Conservation (phyloP, 768 basidiomycete species). For the Mycena pura region DNA sequence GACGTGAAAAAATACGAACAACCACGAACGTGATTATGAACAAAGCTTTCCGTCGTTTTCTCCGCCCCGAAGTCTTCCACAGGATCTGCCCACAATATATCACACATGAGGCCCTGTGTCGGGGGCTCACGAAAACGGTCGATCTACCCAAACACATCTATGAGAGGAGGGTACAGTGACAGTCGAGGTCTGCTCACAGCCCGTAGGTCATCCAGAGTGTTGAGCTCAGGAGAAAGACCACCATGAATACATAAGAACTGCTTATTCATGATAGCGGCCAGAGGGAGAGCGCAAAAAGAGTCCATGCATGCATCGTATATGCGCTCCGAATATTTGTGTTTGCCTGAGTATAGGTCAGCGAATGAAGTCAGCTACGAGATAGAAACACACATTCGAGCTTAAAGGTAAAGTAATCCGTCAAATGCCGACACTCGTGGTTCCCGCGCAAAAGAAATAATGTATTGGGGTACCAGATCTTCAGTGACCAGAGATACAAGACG, state of each 20-base stretch:
- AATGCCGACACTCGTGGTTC: conserved; percentile 98
- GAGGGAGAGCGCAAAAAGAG: conserved; percentile 92
- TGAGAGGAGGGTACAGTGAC: neutral
- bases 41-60: conserved; percentile 87
- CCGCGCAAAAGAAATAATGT: conserved; percentile 96
- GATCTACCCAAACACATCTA: conserved; percentile 57
- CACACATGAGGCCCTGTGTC: conserved; percentile 97
- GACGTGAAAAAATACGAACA: conserved; percentile 92
- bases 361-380: neutral
- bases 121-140: conserved; percentile 99
- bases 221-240: conserved; percentile 92
- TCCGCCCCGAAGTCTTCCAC: conserved; percentile 97
- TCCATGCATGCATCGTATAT: conserved; percentile 99
- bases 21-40: conserved; percentile 96
- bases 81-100: conserved; percentile 98
- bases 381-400: conserved; percentile 90
- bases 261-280: conserved; percentile 99
- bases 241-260: conserved; percentile 99
- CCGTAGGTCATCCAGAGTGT: conserved; percentile 94
- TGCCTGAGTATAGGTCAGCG: conserved; percentile 60
- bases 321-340: conserved; percentile 97
- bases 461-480: conserved; percentile 99
- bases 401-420: conserved; percentile 99
- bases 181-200: conserved; percentile 54
- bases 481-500: conserved; percentile 95